Conservation (phyloP, 2,329 filamentous ascomycete genomes). For the Penicillium glabrum region DNA sequence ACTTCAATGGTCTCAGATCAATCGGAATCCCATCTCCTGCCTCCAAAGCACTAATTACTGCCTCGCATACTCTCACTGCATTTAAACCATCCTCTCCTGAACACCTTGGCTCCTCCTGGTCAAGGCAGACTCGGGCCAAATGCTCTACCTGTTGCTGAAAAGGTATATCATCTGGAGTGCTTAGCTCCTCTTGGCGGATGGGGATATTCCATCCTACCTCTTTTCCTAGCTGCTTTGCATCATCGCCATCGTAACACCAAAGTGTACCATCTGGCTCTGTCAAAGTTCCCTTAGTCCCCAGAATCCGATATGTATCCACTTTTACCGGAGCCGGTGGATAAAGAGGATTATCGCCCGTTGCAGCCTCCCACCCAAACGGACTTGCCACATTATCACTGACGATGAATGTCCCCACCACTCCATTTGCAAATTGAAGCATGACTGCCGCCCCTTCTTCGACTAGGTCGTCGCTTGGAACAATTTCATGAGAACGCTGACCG, state of each 20-base stretch:
- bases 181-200: background rate
- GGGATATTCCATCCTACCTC: background rate
- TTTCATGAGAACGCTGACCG: too few species aligned
- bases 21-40: background rate
- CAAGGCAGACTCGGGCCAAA: background rate
- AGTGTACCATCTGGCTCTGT: background rate
- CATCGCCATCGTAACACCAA: background rate
- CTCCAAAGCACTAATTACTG: background rate
- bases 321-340: background rate
- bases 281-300: background rate
- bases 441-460: too few species aligned
- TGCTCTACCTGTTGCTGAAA: background rate
- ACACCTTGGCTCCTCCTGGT: background rate
- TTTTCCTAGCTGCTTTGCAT: background rate
- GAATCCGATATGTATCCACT: background rate
- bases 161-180: background rate
- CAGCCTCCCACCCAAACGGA: background rate
- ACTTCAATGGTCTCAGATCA: background rate
- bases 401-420: too few species aligned
- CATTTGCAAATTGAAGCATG: too few species aligned
- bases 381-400: too few species aligned
- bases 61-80: background rate
- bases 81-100: background rate
- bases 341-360: background rate
- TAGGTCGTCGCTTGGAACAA: too few species aligned